Conservation (phyloP, 2,329 filamentous ascomycete species). For the Tetracladium maxilliforme region DNA sequence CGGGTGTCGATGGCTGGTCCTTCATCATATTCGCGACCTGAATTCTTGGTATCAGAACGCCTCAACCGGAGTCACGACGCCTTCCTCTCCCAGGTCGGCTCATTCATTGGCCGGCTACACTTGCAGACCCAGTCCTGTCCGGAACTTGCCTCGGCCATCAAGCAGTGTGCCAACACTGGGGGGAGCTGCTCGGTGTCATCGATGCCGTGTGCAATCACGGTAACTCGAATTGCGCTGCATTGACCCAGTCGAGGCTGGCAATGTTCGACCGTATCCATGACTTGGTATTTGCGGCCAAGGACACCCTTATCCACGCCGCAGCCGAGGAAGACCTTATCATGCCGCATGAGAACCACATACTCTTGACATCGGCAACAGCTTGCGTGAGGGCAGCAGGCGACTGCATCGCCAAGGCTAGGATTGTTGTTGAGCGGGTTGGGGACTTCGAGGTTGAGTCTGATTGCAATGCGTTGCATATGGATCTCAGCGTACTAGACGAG, state of each 20-base stretch:
- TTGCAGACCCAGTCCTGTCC: constrained; percentile 82
- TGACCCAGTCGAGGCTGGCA: constrained; percentile 54
- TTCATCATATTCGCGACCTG: constrained; percentile 44
- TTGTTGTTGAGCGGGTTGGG: constrained; percentile 74
- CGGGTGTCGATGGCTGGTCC: constrained; percentile 63
- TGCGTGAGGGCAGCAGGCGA: constrained; percentile 86
- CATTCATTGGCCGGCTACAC: constrained; percentile 81
- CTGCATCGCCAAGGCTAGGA: constrained; percentile 75
- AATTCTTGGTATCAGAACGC: constrained; percentile 70
- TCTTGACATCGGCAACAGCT: constrained; percentile 67
- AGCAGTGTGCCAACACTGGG: constrained; percentile 71
- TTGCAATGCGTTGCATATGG: constrained; percentile 34
- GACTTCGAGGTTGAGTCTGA: constrained; percentile 67
- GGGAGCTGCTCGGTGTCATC: constrained; percentile 66
- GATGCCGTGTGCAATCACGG: constrained; percentile 73
- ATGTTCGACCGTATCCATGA: constrained; percentile 74
- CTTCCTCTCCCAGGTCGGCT: constrained; percentile 81
- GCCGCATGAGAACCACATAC: constrained; percentile 60
- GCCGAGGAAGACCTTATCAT: constrained; percentile 62
- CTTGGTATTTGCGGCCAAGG: constrained; percentile 66
- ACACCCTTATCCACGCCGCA: constrained; percentile 58
- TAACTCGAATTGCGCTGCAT: constrained; percentile 45
- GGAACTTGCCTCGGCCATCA: constrained; percentile 69
- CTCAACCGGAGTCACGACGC: constrained; percentile 70
- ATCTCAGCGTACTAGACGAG: constrained; percentile 21